Percentiles rank a stretch among this genome's conserved stretches.
Evolutionary conservation across 2,329 filamentous ascomycete species (phyloP).

Genomic region (Talaromyces verruculosus): DNA sequence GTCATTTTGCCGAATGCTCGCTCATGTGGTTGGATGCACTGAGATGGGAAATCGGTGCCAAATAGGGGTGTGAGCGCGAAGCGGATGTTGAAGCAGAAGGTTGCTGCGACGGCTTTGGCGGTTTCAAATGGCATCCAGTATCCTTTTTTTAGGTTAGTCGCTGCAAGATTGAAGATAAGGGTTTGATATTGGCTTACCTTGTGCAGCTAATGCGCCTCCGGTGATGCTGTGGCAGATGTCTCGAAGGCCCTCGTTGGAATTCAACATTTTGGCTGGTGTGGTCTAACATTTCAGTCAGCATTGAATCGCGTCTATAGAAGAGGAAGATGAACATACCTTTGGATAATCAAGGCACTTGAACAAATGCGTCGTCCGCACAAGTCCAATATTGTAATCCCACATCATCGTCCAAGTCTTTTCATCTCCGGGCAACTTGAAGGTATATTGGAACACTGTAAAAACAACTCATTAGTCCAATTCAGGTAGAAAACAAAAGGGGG

Average conservation of each 20-base stretch:
- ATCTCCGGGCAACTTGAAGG: constrained; percentile 69
- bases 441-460: constrained; percentile 60
- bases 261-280: constrained; percentile 78
- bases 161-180: not conserved
- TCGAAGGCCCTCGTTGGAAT: constrained; percentile 74
- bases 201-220: constrained; percentile 82
- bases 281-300: constrained; percentile 58
- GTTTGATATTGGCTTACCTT: constrained; percentile 60
- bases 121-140: constrained; percentile 96
- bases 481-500: not conserved
- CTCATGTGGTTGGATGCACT: constrained; percentile 65
- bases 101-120: constrained; percentile 81
- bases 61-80: constrained; percentile 88
- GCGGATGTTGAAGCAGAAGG: constrained; percentile 83
- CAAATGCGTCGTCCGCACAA: constrained; percentile 90
- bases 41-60: constrained; percentile 72
- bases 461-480: no score
- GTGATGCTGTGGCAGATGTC: constrained; percentile 95
- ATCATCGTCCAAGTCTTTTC: constrained; percentile 72
- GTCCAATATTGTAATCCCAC: constrained; percentile 96
- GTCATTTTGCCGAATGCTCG: constrained; percentile 66
- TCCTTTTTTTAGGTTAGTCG: constrained; percentile 52
- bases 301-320: not conserved
- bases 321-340: constrained; percentile 61
- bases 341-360: constrained; percentile 87